Percentiles rank a stretch among this genome's conserved stretches.
Conservation (phyloP, 148 eudicot genomes). For the Fallopia convolvulus region DNA sequence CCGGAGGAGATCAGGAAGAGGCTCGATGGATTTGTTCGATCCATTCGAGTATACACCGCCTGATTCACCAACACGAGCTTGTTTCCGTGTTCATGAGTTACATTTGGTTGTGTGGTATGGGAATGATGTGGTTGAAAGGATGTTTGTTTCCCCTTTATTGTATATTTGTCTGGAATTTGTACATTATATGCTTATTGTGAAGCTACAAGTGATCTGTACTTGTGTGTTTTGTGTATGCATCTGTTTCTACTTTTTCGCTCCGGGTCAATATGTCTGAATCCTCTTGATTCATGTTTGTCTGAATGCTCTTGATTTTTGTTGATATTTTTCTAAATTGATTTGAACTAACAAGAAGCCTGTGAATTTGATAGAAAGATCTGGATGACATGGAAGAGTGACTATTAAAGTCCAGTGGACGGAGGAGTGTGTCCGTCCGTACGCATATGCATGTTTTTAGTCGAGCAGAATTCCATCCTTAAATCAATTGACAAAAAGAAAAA, state of each 20-base stretch:
- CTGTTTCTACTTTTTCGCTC: background rate
- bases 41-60: slow-evolving; percentile 26
- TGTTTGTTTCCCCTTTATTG: background rate
- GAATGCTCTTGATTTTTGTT: no score
- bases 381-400: no score
- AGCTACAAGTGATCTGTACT: background rate
- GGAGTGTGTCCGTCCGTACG: no score
- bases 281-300: no score
- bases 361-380: no score
- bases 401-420: no score
- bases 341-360: no score
- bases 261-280: background rate
- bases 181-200: slow-evolving; percentile 3
- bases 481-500: no score
- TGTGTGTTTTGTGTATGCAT: background rate
- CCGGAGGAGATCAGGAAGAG: slow-evolving; percentile 66
- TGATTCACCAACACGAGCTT: slow-evolving; percentile 6
- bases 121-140: background rate
- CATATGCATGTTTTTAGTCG: no score
- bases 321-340: no score
- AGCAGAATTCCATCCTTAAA: no score
- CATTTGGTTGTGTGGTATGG: background rate
- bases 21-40: slow-evolving; percentile 31
- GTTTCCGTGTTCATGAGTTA: background rate
- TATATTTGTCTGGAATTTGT: background rate